Evolutionary conservation across 202 grass and related monocot species (phyloP).

Genomic region (Zoysia matrella): DNA sequence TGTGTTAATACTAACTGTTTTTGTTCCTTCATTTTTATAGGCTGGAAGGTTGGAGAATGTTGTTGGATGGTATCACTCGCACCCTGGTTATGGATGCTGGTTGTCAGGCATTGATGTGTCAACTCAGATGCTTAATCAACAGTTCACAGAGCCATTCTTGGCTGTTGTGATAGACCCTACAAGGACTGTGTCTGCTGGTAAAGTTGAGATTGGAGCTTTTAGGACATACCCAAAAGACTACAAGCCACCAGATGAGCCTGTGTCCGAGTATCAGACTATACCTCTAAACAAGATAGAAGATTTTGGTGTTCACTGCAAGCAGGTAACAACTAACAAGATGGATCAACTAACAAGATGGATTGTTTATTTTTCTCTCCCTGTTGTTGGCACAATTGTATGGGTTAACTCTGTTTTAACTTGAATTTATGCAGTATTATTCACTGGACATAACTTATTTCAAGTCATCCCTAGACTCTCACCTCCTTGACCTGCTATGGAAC

Average conservation of each 20-base stretch:
- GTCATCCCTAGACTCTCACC: constrained; percentile 81
- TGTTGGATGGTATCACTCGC: constrained; percentile 96
- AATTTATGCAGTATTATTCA: constrained; percentile 84
- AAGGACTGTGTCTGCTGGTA: constrained; percentile 94
- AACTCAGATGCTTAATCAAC: constrained; percentile 98
- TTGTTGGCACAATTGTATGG: background rate
- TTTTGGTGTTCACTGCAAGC: constrained; percentile 99
- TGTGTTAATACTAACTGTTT: constrained; percentile 18
- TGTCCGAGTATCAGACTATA: constrained; percentile 96
- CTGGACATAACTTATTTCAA: constrained; percentile 99
- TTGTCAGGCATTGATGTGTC: constrained; percentile 94
- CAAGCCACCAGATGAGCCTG: constrained; percentile 90
- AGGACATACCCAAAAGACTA: constrained; percentile 91
- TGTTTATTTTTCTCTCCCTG: background rate
- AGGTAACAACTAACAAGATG: constrained; percentile 35
- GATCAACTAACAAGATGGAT: background rate
- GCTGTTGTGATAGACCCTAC: constrained; percentile 98
- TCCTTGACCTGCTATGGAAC: constrained; percentile 93
- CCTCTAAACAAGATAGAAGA: constrained; percentile 99
- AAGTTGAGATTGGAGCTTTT: constrained; percentile 98
- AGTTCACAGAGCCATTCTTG: constrained; percentile 87
- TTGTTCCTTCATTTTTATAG: constrained; percentile 49
- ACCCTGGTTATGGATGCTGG: constrained; percentile 98
- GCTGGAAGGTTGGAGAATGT: constrained; percentile 94
- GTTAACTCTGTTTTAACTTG: constrained; percentile 27